Percentiles rank a stretch among this genome's conserved stretches.
phyloP scores from a whole-genome alignment of 1,139 yeast species.

The Debaryomyces nepalensis region DNA sequence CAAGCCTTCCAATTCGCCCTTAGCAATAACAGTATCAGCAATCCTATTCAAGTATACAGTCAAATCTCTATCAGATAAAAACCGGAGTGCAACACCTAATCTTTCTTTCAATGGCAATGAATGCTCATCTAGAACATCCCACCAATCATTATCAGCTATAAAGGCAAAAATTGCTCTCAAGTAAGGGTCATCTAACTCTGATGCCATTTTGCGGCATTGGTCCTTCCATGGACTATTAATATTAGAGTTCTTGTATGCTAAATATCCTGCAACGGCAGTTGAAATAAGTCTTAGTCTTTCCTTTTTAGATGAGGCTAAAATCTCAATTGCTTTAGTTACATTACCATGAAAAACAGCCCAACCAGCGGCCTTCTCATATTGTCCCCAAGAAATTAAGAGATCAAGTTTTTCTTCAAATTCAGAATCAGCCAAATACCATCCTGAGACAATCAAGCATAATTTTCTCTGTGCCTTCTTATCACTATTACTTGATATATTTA shows the following conservation, averaged over 20 bases:
- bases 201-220: conserved; percentile 85
- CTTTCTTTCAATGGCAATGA: conserved; percentile 87
- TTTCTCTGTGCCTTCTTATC: conserved; percentile 68
- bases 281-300: conserved; percentile 79
- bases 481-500: conserved; percentile 52
- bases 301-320: conserved; percentile 62
- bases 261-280: conserved; percentile 91
- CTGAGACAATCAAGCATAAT: conserved; percentile 81
- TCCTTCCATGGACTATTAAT: conserved; percentile 91
- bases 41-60: conserved; percentile 69
- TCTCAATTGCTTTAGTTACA: conserved; percentile 76
- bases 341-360: conserved; percentile 97
- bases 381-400: conserved; percentile 60
- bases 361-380: conserved; percentile 90
- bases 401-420: conserved; percentile 76
- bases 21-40: conserved; percentile 68
- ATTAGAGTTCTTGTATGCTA: conserved; percentile 67
- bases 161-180: conserved; percentile 90
- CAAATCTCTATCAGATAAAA: conserved; percentile 77
- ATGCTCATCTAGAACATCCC: conserved; percentile 91
- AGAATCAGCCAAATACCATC: conserved; percentile 83
- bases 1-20: conserved; percentile 90
- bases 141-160: conserved; percentile 94
- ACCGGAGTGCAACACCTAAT: conserved; percentile 86
- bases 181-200: conserved; percentile 88